Evolutionary conservation across 2,329 filamentous ascomycete genomes (phyloP).

Genomic region (Ceratocystis harringtonii): DNA sequence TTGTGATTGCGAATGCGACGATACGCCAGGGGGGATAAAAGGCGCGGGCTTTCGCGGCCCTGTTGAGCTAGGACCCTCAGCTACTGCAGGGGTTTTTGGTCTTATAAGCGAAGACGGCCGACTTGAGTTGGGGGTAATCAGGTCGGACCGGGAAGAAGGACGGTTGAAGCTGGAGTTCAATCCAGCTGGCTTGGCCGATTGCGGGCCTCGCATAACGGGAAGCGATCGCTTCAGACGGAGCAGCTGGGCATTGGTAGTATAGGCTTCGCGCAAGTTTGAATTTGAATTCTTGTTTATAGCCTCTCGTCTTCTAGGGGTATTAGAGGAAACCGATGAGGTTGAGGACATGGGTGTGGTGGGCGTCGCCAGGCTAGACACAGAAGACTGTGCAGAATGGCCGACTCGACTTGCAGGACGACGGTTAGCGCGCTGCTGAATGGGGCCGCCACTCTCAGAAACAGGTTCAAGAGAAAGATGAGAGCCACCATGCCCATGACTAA

Average conservation of each 20-base stretch:
- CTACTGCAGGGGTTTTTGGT: conserved; percentile 59
- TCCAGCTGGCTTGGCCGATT: conserved; percentile 34
- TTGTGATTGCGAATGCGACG: conserved; percentile 59
- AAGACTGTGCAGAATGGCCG: conserved; percentile 55
- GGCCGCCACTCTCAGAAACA: conserved; percentile 75
- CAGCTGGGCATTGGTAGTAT: conserved; percentile 51
- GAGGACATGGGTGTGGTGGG: conserved; percentile 42
- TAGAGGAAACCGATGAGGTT: conserved; percentile 31
- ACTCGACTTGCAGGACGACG: conserved; percentile 52
- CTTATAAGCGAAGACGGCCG: conserved; percentile 29
- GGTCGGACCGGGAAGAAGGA: conserved; percentile 28
- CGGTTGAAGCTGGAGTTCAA: conserved; percentile 39
- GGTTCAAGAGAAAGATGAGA: conserved; percentile 71
- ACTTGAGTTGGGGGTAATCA: conserved; percentile 1
- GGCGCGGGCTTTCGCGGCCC: conserved; percentile 45
- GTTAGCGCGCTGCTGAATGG: conserved; percentile 40
- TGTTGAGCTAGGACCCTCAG: conserved; percentile 21
- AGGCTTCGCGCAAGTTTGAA: conserved; percentile 38
- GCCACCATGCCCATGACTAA: conserved; percentile 46
- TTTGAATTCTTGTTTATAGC: conserved; percentile 40
- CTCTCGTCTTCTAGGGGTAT: conserved; percentile 46
- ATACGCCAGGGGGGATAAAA: conserved; percentile 60
- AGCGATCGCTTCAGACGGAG: conserved; percentile 51
- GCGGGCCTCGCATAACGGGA: conserved; percentile 38
- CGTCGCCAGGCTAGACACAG: conserved; percentile 47